Evolutionary conservation across 73 alveolate genomes (phyloP).

Genomic region (Urostyla sp.): DNA sequence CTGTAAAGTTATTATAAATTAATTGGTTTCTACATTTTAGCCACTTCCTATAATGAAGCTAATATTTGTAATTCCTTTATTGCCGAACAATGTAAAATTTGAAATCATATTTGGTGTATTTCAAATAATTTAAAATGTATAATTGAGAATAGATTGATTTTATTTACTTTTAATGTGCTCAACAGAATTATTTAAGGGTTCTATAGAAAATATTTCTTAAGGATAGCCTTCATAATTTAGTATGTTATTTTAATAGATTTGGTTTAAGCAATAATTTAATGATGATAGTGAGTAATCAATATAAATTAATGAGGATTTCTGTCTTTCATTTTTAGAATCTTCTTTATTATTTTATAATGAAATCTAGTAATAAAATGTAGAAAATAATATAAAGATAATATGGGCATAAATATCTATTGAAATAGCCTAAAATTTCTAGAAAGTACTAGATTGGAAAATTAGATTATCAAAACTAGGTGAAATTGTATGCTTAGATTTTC

Average conservation of each 20-base stretch:
- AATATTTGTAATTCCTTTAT: constrained; percentile 8
- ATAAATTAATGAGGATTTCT: constrained; percentile 41
- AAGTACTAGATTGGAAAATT: constrained; percentile 47
- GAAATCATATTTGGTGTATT: constrained; percentile 9
- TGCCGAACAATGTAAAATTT: constrained; percentile 1
- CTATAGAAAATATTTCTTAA: neutral
- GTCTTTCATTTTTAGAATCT: constrained; percentile 18
- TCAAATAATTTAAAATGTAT: neutral
- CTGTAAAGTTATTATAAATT: neutral
- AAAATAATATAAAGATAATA: neutral
- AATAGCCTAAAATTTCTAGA: constrained; percentile 40
- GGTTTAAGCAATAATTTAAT: constrained; percentile 26
- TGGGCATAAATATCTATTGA: constrained; percentile 31
- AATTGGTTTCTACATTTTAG: neutral
- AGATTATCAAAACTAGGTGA: constrained; percentile 19
- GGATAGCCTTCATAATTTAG: constrained; percentile 2
- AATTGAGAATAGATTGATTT: constrained; percentile 13
- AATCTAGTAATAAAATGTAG: neutral
- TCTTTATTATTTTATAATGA: constrained; percentile 22
- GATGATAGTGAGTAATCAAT: constrained; percentile 26
- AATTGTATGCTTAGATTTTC: neutral
- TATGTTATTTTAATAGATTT: constrained; percentile 9
- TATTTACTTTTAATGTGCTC: constrained; percentile 1
- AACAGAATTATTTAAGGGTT: constrained; percentile 4
- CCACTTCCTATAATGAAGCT: neutral